Conservation (phyloP, 2,329 filamentous ascomycete genomes). For the Hymenoscyphus infarciens region DNA sequence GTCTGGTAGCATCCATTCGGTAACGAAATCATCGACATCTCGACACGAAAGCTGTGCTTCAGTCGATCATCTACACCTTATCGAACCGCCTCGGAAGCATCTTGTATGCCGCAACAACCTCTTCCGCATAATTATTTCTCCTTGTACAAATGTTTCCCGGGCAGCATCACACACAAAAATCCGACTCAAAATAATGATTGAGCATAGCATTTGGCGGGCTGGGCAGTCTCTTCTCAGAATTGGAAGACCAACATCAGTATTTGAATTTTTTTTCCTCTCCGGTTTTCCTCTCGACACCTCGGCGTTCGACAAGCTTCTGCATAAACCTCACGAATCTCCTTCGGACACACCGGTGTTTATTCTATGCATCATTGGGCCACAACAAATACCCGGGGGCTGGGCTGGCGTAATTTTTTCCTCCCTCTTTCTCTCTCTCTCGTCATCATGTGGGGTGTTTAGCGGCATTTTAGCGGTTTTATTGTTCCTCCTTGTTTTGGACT, state of each 20-base stretch:
- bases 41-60: not conserved
- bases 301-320: too few species aligned
- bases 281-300: not conserved
- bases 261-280: not conserved
- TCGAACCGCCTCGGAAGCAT: not conserved
- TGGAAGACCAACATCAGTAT: not conserved
- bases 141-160: not conserved
- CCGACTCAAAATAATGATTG: not conserved
- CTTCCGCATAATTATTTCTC: not conserved
- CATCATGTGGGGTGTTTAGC: not conserved
- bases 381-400: not conserved
- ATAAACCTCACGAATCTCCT: not conserved
- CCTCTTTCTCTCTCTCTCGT: not conserved
- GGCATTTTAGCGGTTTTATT: slow-evolving; percentile 1
- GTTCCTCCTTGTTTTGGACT: not conserved
- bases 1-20: not conserved
- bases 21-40: not conserved
- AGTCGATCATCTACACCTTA: not conserved
- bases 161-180: not conserved
- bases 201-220: not conserved
- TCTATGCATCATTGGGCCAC: not conserved
- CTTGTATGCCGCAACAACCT: not conserved
- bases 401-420: not conserved
- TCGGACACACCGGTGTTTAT: not conserved
- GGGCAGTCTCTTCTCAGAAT: not conserved